Evolutionary conservation across 306 rosid species (phyloP).

Genomic region (Cicer yamashitae): DNA sequence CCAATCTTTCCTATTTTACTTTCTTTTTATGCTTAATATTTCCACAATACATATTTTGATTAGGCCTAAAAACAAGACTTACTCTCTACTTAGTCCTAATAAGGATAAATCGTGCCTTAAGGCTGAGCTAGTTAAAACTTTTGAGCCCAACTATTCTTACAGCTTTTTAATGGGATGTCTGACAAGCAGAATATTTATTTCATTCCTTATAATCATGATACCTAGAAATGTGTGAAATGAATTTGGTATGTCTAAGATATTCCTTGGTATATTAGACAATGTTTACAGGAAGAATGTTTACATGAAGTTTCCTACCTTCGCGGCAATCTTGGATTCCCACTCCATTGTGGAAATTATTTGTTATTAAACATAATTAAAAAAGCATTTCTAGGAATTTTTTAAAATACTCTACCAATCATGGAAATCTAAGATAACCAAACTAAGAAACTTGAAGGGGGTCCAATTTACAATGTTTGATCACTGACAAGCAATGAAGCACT

Average conservation of each 20-base stretch:
- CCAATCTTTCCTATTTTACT: constrained; percentile 17
- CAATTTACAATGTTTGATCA: constrained; percentile 20
- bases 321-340: neutral
- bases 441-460: neutral
- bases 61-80: constrained; percentile 34
- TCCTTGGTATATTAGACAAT: neutral
- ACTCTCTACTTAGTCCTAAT: constrained; percentile 6
- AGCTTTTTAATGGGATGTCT: neutral
- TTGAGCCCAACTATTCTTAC: neutral
- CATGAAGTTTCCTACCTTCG: neutral
- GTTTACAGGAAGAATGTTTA: neutral
- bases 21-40: neutral
- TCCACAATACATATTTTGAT: constrained; percentile 15
- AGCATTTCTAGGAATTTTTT: neutral
- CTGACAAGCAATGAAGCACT: neutral
- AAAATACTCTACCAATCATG: neutral
- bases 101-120: neutral
- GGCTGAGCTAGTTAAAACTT: constrained; percentile 1
- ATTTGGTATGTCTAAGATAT: neutral
- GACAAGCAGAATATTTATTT: neutral
- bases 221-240: neutral
- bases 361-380: neutral
- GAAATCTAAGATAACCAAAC: neutral
- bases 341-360: neutral
- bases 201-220: neutral